phyloP scores from a whole-genome alignment of 495 filamentous ascomycete species.

The Aspergillus conjunctus region DNA sequence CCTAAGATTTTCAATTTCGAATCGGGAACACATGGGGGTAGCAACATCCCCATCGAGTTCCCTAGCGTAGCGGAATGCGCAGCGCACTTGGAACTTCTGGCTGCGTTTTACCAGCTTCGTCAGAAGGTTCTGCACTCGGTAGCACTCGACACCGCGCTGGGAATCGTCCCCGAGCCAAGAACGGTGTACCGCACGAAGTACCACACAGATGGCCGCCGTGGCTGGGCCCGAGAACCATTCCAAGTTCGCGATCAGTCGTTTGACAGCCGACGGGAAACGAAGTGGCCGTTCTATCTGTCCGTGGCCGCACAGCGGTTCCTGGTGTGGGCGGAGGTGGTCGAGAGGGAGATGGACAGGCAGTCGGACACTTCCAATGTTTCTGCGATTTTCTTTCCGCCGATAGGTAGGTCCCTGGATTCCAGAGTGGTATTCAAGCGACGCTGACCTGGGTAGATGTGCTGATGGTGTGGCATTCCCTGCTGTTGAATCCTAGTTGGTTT shows the following conservation, averaged over 20 bases:
- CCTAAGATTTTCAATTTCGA: neutral
- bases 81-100: neutral
- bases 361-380: neutral
- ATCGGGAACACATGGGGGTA: neutral
- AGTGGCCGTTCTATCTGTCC: neutral
- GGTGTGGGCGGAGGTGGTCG: neutral
- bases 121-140: neutral
- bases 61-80: neutral
- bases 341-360: neutral
- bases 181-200: neutral
- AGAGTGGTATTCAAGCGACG: neutral
- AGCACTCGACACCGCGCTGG: neutral
- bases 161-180: neutral
- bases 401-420: neutral
- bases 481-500: constrained; percentile 6
- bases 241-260: neutral
- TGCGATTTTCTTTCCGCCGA: constrained; percentile 3
- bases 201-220: neutral
- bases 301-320: neutral
- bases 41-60: neutral
- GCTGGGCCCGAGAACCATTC: neutral
- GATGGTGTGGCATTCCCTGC: constrained; percentile 10
- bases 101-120: neutral
- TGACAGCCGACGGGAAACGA: neutral
- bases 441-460: constrained; percentile 1